Percentiles rank a stretch among this genome's conserved stretches.
These are phyloP conservation scores for Ophiostoma novo-ulmi DNA, from an alignment of 2,329 filamentous ascomycete species.

Conservation along the genomic window DNA sequence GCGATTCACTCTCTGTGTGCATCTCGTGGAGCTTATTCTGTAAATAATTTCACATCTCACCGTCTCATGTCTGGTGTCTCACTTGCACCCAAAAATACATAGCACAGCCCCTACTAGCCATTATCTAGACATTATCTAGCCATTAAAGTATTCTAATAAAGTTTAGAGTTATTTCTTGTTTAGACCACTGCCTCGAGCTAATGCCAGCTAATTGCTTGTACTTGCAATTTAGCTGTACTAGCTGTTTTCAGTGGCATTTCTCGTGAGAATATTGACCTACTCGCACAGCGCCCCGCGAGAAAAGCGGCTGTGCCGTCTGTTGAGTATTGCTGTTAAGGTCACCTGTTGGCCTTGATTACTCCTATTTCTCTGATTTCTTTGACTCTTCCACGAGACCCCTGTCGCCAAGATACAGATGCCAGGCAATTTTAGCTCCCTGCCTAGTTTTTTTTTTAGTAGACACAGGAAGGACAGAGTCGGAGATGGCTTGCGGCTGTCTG, in stretches of 20 bases:
- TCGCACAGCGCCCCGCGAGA: background rate
- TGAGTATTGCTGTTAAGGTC: background rate
- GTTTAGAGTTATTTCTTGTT: constrained; percentile 1
- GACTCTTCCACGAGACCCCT: background rate
- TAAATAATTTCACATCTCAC: background rate
- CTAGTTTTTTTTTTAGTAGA: background rate
- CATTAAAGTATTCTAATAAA: background rate
- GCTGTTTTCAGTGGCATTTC: background rate
- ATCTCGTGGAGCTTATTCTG: background rate
- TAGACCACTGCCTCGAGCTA: background rate
- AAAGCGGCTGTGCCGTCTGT: background rate
- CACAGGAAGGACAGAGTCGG: background rate
- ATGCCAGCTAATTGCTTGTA: background rate
- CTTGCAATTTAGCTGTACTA: background rate
- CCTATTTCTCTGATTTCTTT: background rate
- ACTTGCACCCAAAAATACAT: background rate
- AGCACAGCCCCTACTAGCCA: background rate
- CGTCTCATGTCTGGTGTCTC: background rate
- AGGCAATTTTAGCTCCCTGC: background rate
- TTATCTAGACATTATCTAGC: background rate
- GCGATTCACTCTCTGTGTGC: background rate
- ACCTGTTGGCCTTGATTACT: background rate
- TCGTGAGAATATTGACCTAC: background rate
- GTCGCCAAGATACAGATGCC: background rate
- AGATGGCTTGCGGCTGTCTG: background rate